Evolutionary conservation across 306 rosid species (phyloP), one percentile per base, ranked within the genome.

Genomic region (Castanea crenata): DNA sequence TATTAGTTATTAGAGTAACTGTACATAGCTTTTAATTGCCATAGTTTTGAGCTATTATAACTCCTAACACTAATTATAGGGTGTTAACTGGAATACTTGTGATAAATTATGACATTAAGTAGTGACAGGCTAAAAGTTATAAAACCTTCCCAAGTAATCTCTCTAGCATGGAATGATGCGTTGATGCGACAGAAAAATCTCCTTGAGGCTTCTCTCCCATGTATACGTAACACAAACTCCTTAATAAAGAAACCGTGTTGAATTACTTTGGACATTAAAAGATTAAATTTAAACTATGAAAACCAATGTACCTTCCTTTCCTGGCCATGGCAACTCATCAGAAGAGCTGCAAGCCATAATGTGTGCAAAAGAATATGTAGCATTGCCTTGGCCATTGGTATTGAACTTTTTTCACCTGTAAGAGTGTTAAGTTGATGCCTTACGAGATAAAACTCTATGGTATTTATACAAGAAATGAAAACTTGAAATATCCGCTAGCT

Each of bases 111-210:
- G 6, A 35, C 41, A 35, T 35, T 5, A 35, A 35, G 25, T 19
- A 63, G 5, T 12, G 29, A 15, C 15, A 64, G 15, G 44, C 3
- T 1, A 15, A 15, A 31, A 6, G 20, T 6, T 14, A 34, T 15
- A 31, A 83, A 25, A 25, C 87, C 79, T 83, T 76, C 81, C 81
- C 87, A 46, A 84, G 87, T 32, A 84, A 76, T 41, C 38, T 35
- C 44, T 63, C 31, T 29, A 84, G 78, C 81, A 84, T 76, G 54
- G 76, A 71, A 74, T 76, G 78, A 68, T 76, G 87, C 12, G 78
- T 65, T 5, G 70, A 23, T 44, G 74, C 71, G 62, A 35, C 69
- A 12, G 58, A 55, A 71, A 79, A 76, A 3, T 62, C 59, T 29
- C 75, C 76, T 29, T 32, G 57, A 20, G 81, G 84, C 58, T 19